phyloP scores from a whole-genome alignment of 768 basidiomycete genomes.

The Tricholomella constricta region DNA sequence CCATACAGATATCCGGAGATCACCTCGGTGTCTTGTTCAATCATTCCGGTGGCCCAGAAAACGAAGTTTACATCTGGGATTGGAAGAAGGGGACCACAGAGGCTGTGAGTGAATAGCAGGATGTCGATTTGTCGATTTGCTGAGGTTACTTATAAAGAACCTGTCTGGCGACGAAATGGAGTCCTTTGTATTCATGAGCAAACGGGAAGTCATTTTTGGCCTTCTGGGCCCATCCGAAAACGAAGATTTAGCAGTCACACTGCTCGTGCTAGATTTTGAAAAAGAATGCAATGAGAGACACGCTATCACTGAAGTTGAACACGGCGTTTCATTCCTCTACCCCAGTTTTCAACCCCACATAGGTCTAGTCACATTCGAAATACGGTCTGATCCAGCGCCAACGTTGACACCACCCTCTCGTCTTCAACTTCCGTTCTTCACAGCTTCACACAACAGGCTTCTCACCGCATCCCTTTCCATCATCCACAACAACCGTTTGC shows the following conservation, averaged over 20 bases:
- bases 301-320: conserved; percentile 30
- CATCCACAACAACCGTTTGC: conserved; percentile 24
- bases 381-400: conserved; percentile 59
- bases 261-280: conserved; percentile 44
- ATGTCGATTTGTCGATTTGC: neutral
- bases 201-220: conserved; percentile 40
- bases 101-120: conserved; percentile 42
- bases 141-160: conserved; percentile 12
- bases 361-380: conserved; percentile 34
- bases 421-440: conserved; percentile 47
- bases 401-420: conserved; percentile 39
- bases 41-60: conserved; percentile 31
- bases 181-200: conserved; percentile 45
- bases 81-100: conserved; percentile 60
- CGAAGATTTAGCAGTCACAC: conserved; percentile 21
- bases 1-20: conserved; percentile 58
- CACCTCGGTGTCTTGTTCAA: conserved; percentile 52
- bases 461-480: conserved; percentile 50
- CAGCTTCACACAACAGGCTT: conserved; percentile 41
- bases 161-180: conserved; percentile 34
- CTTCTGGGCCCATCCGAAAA: conserved; percentile 21
- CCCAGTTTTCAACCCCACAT: conserved; percentile 35
- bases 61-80: conserved; percentile 62
- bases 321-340: conserved; percentile 41
- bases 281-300: conserved; percentile 29